Evolutionary conservation across 495 filamentous ascomycete species (phyloP).

Genomic region (Lichina pygmaea): DNA sequence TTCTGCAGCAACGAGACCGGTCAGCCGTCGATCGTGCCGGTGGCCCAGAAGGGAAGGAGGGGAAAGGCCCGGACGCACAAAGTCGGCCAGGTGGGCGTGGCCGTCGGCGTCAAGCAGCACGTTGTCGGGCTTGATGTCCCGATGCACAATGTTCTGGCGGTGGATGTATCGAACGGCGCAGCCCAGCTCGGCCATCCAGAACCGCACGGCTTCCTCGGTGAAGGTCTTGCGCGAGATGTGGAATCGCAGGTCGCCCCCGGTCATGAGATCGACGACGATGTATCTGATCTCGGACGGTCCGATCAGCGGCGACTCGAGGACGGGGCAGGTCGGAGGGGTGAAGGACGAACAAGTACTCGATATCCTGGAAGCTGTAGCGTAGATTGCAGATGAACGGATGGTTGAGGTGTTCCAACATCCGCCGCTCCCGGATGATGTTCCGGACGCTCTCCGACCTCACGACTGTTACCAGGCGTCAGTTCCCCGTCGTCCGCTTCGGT

Average conservation of each 20-base stretch:
- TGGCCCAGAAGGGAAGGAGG: background rate
- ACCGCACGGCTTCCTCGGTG: conserved; percentile 85
- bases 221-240: conserved; percentile 96
- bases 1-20: conserved; percentile 30
- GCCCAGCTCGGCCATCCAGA: conserved; percentile 86
- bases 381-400: conserved; percentile 97
- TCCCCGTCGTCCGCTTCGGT: background rate
- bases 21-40: conserved; percentile 4
- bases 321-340: background rate
- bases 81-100: conserved; percentile 93
- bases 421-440: conserved; percentile 88
- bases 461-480: conserved; percentile 23
- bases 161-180: conserved; percentile 87
- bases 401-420: conserved; percentile 94
- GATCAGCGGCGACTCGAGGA: background rate
- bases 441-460: conserved; percentile 92
- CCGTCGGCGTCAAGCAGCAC: conserved; percentile 81
- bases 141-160: conserved; percentile 74
- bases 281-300: conserved; percentile 29
- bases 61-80: conserved; percentile 29
- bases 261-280: conserved; percentile 96
- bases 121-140: conserved; percentile 94
- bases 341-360: conserved; percentile 73
- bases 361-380: conserved; percentile 96
- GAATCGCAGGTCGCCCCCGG: conserved; percentile 85